Percentiles rank a stretch among this genome's conserved stretches.
Evolutionary conservation across 176 grass and related monocot genomes (phyloP).

Genomic region (Cenchrus fungigraminus): DNA sequence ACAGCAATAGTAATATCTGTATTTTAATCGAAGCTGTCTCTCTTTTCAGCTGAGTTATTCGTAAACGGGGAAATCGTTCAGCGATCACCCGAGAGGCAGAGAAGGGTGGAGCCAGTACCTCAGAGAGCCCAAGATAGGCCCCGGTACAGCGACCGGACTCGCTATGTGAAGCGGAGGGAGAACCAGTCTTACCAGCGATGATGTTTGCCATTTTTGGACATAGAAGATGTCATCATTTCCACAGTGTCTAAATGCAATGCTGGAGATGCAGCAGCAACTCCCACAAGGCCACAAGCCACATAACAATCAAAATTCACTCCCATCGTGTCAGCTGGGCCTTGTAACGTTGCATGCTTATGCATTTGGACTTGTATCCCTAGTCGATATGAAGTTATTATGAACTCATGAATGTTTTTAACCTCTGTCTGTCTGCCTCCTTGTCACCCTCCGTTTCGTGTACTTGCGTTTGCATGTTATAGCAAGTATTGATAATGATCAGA

Average conservation of each 20-base stretch:
- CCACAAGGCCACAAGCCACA: not conserved
- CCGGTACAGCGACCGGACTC: constrained; percentile 83
- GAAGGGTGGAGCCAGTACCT: constrained; percentile 81
- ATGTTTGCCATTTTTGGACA: not conserved
- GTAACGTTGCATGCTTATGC: constrained; percentile 18
- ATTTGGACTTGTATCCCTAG: constrained; percentile 14
- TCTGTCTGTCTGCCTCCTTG: too few relatives aligned
- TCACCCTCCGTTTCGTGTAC: not conserved
- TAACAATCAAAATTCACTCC: not conserved
- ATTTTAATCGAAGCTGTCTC: not conserved
- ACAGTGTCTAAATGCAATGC: not conserved
- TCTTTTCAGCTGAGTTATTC: constrained; percentile 89
- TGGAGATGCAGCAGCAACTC: constrained; percentile 1
- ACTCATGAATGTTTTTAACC: not conserved
- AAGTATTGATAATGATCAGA: not conserved
- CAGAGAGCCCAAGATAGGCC: constrained; percentile 95
- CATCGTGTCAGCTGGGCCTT: not conserved
- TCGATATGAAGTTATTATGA: not conserved
- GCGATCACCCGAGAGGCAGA: constrained; percentile 91
- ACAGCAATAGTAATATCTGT: too few relatives aligned
- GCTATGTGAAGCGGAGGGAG: constrained; percentile 86
- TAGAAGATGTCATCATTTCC: not conserved
- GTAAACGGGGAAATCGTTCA: constrained; percentile 92
- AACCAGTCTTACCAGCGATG: constrained; percentile 69
- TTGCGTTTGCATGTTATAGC: not conserved